A percentile compares a stretch with the other conserved stretches of the same genome.
These are phyloP conservation scores for Soucietia sequanensis DNA, from an alignment of 805 yeast species.

Conservation along the genomic window DNA sequence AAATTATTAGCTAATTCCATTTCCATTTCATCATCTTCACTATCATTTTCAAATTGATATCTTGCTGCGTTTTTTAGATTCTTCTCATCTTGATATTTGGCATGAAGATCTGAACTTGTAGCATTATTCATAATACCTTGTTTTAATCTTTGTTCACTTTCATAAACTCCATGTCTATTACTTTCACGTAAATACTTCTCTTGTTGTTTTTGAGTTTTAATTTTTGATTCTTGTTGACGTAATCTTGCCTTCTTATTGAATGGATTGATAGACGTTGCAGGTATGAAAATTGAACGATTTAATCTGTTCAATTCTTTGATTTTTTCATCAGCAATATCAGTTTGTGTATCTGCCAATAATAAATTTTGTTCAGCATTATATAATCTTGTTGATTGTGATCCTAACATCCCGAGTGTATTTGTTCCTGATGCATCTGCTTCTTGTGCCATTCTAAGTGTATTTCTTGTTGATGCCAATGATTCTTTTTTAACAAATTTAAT, in stretches of 20 bases:
- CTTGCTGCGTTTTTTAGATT: slow-evolving; percentile 58
- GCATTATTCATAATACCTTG: slow-evolving; percentile 52
- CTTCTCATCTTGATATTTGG: slow-evolving; percentile 52
- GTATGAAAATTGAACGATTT: slow-evolving; percentile 79
- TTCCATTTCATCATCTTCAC: slow-evolving; percentile 92
- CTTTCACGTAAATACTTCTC: slow-evolving; percentile 63
- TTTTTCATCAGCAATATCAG: slow-evolving; percentile 76
- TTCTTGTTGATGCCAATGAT: slow-evolving; percentile 80
- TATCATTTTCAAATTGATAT: slow-evolving; percentile 85
- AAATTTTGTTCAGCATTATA: slow-evolving; percentile 77
- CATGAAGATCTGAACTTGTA: slow-evolving; percentile 32
- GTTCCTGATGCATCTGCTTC: slow-evolving; percentile 47
- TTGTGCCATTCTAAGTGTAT: slow-evolving; percentile 60
- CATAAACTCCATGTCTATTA: slow-evolving; percentile 56
- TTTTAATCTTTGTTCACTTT: slow-evolving; percentile 67
- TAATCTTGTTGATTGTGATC: slow-evolving; percentile 87
- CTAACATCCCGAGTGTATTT: slow-evolving; percentile 87
- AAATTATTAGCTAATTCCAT: slow-evolving; percentile 80
- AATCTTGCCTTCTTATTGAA: slow-evolving; percentile 79
- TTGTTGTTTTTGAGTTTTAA: slow-evolving; percentile 59
- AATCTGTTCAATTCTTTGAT: slow-evolving; percentile 76
- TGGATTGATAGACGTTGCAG: slow-evolving; percentile 71
- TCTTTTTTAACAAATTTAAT: slow-evolving; percentile 83
- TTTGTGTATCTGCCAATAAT: slow-evolving; percentile 76
- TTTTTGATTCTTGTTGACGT: slow-evolving; percentile 68